Evolutionary conservation across 176 grass and related monocot genomes (phyloP).

Genomic region (Oryza nivara): DNA sequence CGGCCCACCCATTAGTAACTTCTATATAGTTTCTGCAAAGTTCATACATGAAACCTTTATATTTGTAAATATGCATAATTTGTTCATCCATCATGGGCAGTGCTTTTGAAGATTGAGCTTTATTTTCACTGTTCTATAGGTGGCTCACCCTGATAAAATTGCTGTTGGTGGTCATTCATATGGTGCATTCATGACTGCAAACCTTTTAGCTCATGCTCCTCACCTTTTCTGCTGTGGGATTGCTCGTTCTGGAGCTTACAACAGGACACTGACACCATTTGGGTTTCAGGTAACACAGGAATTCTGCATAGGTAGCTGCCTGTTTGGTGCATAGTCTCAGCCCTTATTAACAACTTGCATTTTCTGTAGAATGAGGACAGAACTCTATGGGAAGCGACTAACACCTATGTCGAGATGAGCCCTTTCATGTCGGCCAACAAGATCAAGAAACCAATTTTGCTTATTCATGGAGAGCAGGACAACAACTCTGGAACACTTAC

Average conservation of each 20-base stretch:
- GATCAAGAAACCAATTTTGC: slow-evolving; percentile 97
- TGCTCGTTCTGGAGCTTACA: slow-evolving; percentile 99
- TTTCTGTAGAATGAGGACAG: slow-evolving; percentile 92
- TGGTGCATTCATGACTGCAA: slow-evolving; percentile 99
- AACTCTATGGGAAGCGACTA: slow-evolving; percentile 95
- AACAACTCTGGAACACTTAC: slow-evolving; percentile 98
- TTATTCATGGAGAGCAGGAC: slow-evolving; percentile 99
- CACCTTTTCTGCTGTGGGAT: slow-evolving; percentile 93
- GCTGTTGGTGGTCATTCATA: slow-evolving; percentile 99
- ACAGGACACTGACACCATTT: slow-evolving; percentile 97
- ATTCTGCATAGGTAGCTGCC: slow-evolving; percentile 4
- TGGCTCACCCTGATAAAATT: slow-evolving; percentile 88
- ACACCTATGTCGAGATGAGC: slow-evolving; percentile 92
- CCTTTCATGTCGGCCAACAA: slow-evolving; percentile 98
- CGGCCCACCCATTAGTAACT: background rate
- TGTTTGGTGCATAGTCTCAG: background rate
- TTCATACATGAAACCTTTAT: background rate
- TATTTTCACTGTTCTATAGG: slow-evolving; percentile 54
- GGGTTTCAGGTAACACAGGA: slow-evolving; percentile 81
- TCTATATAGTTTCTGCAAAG: background rate
- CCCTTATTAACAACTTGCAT: slow-evolving; percentile 17
- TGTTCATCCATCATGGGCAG: slow-evolving; percentile 6
- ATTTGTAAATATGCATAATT: slow-evolving; percentile 22
- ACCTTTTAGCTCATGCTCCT: slow-evolving; percentile 98
- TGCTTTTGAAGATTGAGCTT: slow-evolving; percentile 9